phyloP scores from a whole-genome alignment of 352 stramenopile species.

The Stramenopiles sp. region DNA sequence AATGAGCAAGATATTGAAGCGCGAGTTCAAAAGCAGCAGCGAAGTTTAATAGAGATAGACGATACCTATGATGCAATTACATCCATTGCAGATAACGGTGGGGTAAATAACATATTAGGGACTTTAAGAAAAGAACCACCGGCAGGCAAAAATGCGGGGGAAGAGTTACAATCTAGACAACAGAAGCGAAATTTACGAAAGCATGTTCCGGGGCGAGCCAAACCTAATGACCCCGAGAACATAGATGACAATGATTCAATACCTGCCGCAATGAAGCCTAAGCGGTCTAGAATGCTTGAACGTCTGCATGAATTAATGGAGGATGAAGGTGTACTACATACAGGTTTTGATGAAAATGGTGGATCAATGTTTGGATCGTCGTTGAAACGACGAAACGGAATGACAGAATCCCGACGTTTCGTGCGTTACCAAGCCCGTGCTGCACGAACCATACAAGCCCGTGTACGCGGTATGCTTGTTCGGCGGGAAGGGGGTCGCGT shows the following conservation, averaged over 20 bases:
- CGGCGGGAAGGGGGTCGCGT: not conserved
- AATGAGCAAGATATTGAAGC: not conserved
- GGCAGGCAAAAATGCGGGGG: not conserved
- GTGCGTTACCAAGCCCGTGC: not conserved
- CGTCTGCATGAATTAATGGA: not conserved
- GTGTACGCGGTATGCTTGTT: not conserved
- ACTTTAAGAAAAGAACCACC: not conserved
- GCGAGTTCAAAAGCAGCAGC: not conserved
- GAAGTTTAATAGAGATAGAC: not conserved
- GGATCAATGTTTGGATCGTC: not conserved
- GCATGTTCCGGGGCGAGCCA: not conserved
- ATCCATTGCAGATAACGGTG: not conserved
- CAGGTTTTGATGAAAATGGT: not conserved
- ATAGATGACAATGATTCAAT: not conserved
- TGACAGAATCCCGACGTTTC: not conserved
- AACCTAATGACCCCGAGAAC: not conserved
- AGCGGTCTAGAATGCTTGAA: not conserved
- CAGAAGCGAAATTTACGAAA: not conserved
- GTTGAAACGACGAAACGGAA: not conserved
- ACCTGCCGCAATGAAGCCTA: not conserved
- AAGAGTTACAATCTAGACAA: not conserved
- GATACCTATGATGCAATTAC: not conserved
- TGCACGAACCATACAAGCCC: not conserved
- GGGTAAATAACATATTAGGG: not conserved
- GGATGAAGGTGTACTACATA: not conserved